These are phyloP conservation scores for Eucalyptus polybractea DNA, from an alignment of 345 rosid genomes.

Conservation along the genomic window DNA sequence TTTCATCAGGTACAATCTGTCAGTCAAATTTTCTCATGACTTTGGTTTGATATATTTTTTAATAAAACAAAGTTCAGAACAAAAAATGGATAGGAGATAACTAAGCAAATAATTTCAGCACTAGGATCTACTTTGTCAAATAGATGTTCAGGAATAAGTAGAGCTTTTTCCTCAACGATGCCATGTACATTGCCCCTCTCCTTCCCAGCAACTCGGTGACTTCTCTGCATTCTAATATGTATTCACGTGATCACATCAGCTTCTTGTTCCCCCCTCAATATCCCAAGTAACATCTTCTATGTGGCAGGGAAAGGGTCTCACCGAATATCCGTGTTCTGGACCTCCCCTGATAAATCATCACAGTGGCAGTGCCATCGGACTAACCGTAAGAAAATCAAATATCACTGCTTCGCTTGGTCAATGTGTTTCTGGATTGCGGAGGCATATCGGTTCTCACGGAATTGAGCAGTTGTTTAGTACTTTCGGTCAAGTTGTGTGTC, in stretches of 20 bases:
- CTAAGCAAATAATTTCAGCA: background rate
- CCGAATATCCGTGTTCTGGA: conserved; percentile 40
- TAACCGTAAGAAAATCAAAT: conserved; percentile 50
- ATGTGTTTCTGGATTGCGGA: conserved; percentile 32
- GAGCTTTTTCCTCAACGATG: background rate
- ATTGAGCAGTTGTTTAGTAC: conserved; percentile 35
- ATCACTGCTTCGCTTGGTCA: conserved; percentile 52
- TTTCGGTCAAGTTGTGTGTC: conserved; percentile 59
- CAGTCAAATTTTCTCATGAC: background rate
- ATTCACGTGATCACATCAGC: background rate
- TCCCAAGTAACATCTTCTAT: background rate
- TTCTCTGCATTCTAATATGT: background rate
- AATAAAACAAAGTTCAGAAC: background rate
- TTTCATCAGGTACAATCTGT: conserved; percentile 35
- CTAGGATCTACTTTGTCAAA: background rate
- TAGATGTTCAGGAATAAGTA: background rate
- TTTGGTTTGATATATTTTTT: background rate
- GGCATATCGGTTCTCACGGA: conserved; percentile 7
- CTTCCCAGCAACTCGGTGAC: background rate
- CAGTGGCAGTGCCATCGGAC: conserved; percentile 50
- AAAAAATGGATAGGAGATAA: background rate
- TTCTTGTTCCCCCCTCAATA: background rate
- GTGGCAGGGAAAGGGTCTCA: conserved; percentile 47
- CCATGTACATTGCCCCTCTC: background rate
- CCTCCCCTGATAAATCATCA: conserved; percentile 59